Percentiles rank a stretch among this genome's conserved stretches.
Evolutionary conservation across 2,329 filamentous ascomycete species (phyloP).

Genomic region (Arthrobotrys pseudoclavata): DNA sequence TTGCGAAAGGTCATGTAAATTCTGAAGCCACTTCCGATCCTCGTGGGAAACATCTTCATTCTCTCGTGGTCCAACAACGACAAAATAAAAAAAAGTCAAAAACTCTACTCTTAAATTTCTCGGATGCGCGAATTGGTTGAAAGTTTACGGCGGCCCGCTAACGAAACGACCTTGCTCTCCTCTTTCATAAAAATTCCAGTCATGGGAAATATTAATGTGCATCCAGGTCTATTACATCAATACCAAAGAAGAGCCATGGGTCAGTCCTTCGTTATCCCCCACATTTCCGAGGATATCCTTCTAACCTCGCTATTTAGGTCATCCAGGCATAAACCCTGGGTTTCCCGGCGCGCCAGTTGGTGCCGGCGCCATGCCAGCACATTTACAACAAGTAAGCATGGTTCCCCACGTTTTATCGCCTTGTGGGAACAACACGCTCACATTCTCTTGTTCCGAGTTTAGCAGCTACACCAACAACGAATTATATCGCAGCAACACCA

Average conservation of each 20-base stretch:
- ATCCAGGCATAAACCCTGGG: slow-evolving; percentile 37
- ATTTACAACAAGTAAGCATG: slow-evolving; percentile 53
- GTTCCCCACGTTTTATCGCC: background rate
- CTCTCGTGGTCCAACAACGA: slow-evolving; percentile 27
- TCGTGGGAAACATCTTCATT: slow-evolving; percentile 32
- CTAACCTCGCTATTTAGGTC: slow-evolving; percentile 31
- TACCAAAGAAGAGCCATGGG: slow-evolving; percentile 49
- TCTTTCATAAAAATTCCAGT: slow-evolving; percentile 35
- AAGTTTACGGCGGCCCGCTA: slow-evolving; percentile 57
- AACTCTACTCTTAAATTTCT: slow-evolving; percentile 40
- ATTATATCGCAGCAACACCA: slow-evolving; percentile 39
- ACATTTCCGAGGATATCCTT: background rate
- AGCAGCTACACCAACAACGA: slow-evolving; percentile 30
- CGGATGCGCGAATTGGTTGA: slow-evolving; percentile 57
- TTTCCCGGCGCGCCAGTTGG: slow-evolving; percentile 42
- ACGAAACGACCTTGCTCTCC: slow-evolving; percentile 37
- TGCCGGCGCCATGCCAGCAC: slow-evolving; percentile 34
- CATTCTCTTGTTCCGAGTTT: background rate
- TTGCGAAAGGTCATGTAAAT: slow-evolving; percentile 57
- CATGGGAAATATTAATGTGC: slow-evolving; percentile 60
- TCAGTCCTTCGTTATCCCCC: slow-evolving; percentile 1
- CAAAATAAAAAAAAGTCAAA: slow-evolving; percentile 22
- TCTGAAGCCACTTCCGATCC: slow-evolving; percentile 39
- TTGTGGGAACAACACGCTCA: background rate
- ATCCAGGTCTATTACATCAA: slow-evolving; percentile 59